These are phyloP conservation scores for Inga oerstediana DNA, from an alignment of 306 rosid genomes.

Conservation along the genomic window DNA sequence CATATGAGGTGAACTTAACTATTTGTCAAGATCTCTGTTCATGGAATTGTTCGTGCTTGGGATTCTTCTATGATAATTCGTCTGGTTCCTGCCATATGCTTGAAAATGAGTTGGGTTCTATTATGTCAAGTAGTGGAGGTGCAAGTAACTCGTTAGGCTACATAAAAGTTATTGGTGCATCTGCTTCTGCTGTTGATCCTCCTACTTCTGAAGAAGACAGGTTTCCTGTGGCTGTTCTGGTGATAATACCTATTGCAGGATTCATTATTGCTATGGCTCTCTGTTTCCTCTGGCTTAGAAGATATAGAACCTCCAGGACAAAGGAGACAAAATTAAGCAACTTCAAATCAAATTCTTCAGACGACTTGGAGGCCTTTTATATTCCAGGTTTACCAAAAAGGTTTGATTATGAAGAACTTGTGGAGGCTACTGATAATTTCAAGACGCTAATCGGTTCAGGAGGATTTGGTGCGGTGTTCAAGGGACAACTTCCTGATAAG, in stretches of 20 bases:
- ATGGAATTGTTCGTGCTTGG: conserved; percentile 77
- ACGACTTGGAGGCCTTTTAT: conserved; percentile 65
- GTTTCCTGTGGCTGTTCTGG: conserved; percentile 64
- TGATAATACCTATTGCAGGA: conserved; percentile 63
- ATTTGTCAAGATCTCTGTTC: conserved; percentile 69
- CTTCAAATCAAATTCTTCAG: conserved; percentile 51
- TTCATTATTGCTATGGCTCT: conserved; percentile 49
- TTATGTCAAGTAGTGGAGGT: conserved; percentile 39
- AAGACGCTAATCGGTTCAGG: conserved; percentile 83
- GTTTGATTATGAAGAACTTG: conserved; percentile 73
- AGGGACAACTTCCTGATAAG: conserved; percentile 69
- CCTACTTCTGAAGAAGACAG: conserved; percentile 26
- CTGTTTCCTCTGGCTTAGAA: conserved; percentile 62
- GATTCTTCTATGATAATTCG: conserved; percentile 60
- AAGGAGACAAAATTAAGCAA: conserved; percentile 52
- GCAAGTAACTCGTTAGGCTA: conserved; percentile 51
- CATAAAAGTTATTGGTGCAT: conserved; percentile 48
- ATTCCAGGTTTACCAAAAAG: conserved; percentile 93
- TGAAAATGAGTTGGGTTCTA: conserved; percentile 68
- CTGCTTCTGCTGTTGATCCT: conserved; percentile 23
- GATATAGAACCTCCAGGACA: conserved; percentile 37
- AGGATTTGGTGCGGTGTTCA: conserved; percentile 87
- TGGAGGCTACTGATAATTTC: conserved; percentile 72
- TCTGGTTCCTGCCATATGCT: conserved; percentile 72
- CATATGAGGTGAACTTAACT: conserved; percentile 49